A percentile compares a stretch with the other conserved stretches of the same genome.
Evolutionary conservation across 2,329 filamentous ascomycete genomes (phyloP).

Genomic region (Pseudogymnoascus sp.): DNA sequence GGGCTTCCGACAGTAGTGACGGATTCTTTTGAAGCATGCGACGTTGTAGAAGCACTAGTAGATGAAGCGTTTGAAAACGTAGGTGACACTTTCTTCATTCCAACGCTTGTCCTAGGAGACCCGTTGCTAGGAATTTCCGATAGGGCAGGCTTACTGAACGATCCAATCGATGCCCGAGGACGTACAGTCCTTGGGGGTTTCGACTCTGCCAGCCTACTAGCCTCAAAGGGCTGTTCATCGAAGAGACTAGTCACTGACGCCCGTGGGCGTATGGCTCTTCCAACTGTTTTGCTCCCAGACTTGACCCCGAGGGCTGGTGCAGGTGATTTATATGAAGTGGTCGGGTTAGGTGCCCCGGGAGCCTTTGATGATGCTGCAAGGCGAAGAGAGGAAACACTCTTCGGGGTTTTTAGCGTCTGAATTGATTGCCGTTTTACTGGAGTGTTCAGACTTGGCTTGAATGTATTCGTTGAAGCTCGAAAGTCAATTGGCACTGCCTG

Average conservation of each 20-base stretch:
- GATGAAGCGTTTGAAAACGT: conserved; percentile 24
- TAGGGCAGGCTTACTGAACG: conserved; percentile 13
- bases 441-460: conserved; percentile 33
- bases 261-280: conserved; percentile 40
- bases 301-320: conserved; percentile 18
- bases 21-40: conserved; percentile 14
- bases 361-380: conserved; percentile 23
- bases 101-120: conserved; percentile 20
- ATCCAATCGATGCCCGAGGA: conserved; percentile 20
- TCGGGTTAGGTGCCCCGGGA: conserved; percentile 8
- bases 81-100: conserved; percentile 19
- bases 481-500: conserved; percentile 30
- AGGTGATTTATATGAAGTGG: neutral
- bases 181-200: neutral
- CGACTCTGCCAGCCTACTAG: neutral
- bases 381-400: conserved; percentile 17
- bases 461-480: conserved; percentile 36
- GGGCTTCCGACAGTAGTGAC: conserved; percentile 15
- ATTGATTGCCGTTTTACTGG: conserved; percentile 27
- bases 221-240: conserved; percentile 17
- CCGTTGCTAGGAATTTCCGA: conserved; percentile 12
- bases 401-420: conserved; percentile 29
- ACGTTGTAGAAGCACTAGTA: conserved; percentile 16
- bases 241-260: conserved; percentile 46
- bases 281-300: conserved; percentile 39